Base-by-base conservation (phyloP, 331 rosid species). In the Cucumis variabilis region DNA sequence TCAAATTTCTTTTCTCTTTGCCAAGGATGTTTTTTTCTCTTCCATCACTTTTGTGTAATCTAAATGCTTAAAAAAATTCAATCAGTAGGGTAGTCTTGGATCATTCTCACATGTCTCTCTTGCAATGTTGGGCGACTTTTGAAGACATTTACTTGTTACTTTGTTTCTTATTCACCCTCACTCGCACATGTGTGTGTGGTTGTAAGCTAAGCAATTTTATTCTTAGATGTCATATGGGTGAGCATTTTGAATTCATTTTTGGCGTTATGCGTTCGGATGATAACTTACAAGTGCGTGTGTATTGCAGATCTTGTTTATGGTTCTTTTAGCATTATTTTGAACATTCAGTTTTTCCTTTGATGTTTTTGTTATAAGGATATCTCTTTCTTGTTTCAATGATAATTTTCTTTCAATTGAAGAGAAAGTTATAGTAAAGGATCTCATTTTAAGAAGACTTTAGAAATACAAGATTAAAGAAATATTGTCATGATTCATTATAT, bases 101-200 rank as follows among this genome's bases (percentile, higher is more conserved):
- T 94, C 99, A n/a, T 97, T 95, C 93, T 97, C 99, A 55, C 92
- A 95, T n/a, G n/a, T n/a, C n/a, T n/a, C n/a, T n/a, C n/a, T n/a
- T n/a, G n/a, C n/a, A n/a, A n/a, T n/a, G n/a, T n/a, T n/a, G n/a
- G n/a, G n/a, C n/a, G n/a, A n/a, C n/a, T n/a, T n/a, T 4, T 4
- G 2, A 33, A 2, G 37, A 2, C 4, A 33, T 33, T 33, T 33
- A 4, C 37, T 33, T 33, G 4, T 2, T 2, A 2, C 37, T 4
- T 33, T 33, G 4, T 33, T 1, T 33, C 4, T 4, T n/a, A n/a
- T n/a, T n/a, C n/a, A n/a, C n/a, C n/a, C n/a, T n/a, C n/a, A n/a
- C n/a, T n/a, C n/a, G n/a, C n/a, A n/a, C n/a, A n/a, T n/a, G n/a
- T n/a, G n/a, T n/a, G n/a, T n/a, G n/a, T n/a, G n/a, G n/a, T n/a